Conservation (phyloP, 495 filamentous ascomycete species). For the Acidiella bohemica region DNA sequence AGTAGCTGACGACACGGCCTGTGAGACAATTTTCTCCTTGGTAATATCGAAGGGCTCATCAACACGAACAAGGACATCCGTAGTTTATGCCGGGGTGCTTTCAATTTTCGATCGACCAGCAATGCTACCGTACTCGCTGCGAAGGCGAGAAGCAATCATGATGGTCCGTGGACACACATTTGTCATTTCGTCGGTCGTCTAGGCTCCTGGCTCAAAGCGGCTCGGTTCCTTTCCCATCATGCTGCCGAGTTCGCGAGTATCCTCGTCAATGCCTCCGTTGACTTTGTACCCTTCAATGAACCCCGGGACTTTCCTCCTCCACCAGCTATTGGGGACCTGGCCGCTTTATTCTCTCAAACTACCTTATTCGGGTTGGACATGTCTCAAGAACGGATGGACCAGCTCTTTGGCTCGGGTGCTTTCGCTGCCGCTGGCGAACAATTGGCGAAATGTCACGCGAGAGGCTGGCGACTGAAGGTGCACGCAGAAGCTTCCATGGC, state of each 20-base stretch:
- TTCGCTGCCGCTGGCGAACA: neutral
- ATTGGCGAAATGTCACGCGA: neutral
- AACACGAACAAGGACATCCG: neutral
- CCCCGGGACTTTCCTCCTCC: neutral
- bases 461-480: neutral
- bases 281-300: neutral
- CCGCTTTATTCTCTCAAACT: neutral
- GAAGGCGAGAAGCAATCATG: neutral
- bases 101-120: neutral
- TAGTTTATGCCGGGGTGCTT: neutral
- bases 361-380: neutral
- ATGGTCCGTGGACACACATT: neutral
- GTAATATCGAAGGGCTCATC: neutral
- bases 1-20: too few species aligned
- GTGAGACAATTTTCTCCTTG: too few species aligned
- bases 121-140: neutral
- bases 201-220: neutral
- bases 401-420: neutral
- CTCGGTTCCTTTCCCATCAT: neutral
- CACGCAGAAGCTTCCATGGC: neutral
- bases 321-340: neutral
- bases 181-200: neutral
- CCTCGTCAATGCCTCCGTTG: neutral
- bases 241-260: neutral
- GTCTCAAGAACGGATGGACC: neutral